Conservation (phyloP, 352 stramenopile genomes). For the Peronospora farinosa region DNA sequence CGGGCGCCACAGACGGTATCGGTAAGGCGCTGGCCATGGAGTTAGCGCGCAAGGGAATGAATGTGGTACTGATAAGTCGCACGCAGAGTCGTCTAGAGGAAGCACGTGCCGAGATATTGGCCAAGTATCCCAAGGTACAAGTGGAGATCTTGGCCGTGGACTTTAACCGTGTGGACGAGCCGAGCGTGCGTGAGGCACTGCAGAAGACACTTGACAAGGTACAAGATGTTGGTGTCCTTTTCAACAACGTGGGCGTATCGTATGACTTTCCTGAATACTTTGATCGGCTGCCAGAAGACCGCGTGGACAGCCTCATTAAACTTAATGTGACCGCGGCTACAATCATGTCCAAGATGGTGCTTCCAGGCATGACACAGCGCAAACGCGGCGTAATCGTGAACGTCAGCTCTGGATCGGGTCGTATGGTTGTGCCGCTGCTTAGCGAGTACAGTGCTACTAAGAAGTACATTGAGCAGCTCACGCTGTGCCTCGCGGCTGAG, state of each 20-base stretch:
- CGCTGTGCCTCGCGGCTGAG: constrained; percentile 92
- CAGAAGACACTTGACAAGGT: constrained; percentile 52
- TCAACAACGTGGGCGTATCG: constrained; percentile 99
- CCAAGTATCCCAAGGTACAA: constrained; percentile 86
- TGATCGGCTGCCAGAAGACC: constrained; percentile 91
- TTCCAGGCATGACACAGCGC: constrained; percentile 91
- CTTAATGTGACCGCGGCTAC: constrained; percentile 74
- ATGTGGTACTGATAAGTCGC: constrained; percentile 95
- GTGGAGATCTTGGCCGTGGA: constrained; percentile 89
- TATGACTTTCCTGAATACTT: constrained; percentile 98
- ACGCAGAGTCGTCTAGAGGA: constrained; percentile 94
- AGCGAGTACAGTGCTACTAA: constrained; percentile 97
- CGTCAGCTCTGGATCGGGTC: constrained; percentile 93
- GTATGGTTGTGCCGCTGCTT: constrained; percentile 93
- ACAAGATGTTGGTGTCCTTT: constrained; percentile 94
- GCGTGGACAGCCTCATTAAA: constrained; percentile 90
- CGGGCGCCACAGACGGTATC: constrained; percentile 93
- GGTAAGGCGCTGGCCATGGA: constrained; percentile 90
- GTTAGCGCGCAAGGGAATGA: constrained; percentile 95
- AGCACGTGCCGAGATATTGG: constrained; percentile 90
- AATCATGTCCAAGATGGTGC: constrained; percentile 82
- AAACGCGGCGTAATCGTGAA: constrained; percentile 96
- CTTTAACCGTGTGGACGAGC: constrained; percentile 89
- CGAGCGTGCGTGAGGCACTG: constrained; percentile 49
- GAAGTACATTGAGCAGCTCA: constrained; percentile 96